These are phyloP conservation scores for Rhipidocladum racemiflorum DNA, from an alignment of 176 grass and related monocot species.

Conservation along the genomic window DNA sequence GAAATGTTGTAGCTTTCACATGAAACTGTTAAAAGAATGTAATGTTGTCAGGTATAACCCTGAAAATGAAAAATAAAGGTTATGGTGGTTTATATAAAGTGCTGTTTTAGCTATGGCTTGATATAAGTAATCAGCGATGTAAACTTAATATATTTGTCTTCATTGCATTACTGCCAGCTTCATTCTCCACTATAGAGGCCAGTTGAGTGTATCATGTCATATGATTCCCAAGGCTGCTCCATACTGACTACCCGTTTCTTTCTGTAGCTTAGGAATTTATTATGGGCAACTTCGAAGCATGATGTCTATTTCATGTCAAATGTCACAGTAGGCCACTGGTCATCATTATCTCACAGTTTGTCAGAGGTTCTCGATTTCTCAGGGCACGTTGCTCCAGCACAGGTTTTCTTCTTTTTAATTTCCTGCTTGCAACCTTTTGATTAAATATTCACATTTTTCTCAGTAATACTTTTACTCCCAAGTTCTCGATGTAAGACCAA, in stretches of 20 bases:
- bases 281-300: conserved; percentile 95
- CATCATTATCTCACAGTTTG: conserved; percentile 54
- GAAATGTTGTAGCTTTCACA: neutral
- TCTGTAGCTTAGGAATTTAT: conserved; percentile 83
- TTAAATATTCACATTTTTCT: conserved; percentile 19
- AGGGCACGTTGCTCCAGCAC: conserved; percentile 65
- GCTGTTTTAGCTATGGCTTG: neutral
- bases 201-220: neutral
- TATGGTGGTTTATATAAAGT: neutral
- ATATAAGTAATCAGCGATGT: neutral
- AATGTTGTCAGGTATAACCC: neutral
- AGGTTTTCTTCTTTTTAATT: conserved; percentile 54
- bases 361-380: conserved; percentile 72
- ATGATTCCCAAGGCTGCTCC: conserved; percentile 10
- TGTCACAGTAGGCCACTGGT: conserved; percentile 79
- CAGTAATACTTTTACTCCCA: neutral
- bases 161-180: neutral
- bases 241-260: conserved; percentile 30
- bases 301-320: conserved; percentile 95
- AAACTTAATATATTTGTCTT: neutral
- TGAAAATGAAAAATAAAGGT: neutral
- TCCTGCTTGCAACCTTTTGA: neutral
- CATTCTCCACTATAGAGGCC: neutral
- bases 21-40: conserved; percentile 7
- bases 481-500: conserved; percentile 9